Percentiles rank a stretch among this genome's conserved stretches.
Conservation (phyloP, 306 rosid species). For the barrel medic (Medicago truncatula) region MtrunA17r5.0-ANR NC_053044.1:20559501-20560000, state of each 20-base stretch:
- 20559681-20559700: too few relatives aligned
- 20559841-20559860: slow-evolving; percentile 66
- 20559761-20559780: not conserved
- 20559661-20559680: too few relatives aligned
- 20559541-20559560: too few relatives aligned
- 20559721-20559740: too few relatives aligned
- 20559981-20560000: slow-evolving; percentile 43
- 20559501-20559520: too few relatives aligned
- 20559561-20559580: too few relatives aligned
- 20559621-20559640: too few relatives aligned
- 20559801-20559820: slow-evolving; percentile 36
- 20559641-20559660: too few relatives aligned
- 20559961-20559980: slow-evolving; percentile 51
- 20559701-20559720: too few relatives aligned
- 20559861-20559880: slow-evolving; percentile 73
- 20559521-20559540: too few relatives aligned
- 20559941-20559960: slow-evolving; percentile 59
- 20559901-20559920: slow-evolving; percentile 55
- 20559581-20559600: too few relatives aligned
- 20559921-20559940: slow-evolving; percentile 58
- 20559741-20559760: not conserved
- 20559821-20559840: slow-evolving; percentile 41
- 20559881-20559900: slow-evolving; percentile 53
- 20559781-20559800: not conserved
- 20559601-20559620: too few relatives aligned